Conservation (phyloP, 2,329 filamentous ascomycete species). For the Fusarium ramigenum region DNA sequence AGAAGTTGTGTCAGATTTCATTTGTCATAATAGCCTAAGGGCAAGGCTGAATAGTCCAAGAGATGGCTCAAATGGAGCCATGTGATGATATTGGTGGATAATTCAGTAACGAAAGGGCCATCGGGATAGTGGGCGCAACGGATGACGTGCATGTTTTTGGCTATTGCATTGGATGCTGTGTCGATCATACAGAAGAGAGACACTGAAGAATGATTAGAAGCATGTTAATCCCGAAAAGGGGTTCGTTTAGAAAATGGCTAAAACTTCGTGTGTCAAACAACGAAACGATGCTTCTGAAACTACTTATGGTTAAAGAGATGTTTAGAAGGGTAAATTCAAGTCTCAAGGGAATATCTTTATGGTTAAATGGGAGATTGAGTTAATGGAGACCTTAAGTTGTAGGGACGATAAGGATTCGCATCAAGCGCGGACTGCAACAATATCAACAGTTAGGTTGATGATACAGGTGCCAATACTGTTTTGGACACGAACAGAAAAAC, state of each 20-base stretch:
- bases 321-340: neutral
- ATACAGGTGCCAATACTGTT: neutral
- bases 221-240: constrained; percentile 12
- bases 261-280: neutral
- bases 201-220: constrained; percentile 1
- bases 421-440: neutral
- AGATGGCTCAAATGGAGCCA: neutral
- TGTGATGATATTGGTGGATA: neutral
- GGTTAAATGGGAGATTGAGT: neutral
- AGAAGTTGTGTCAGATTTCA: neutral
- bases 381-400: neutral
- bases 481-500: neutral
- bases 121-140: constrained; percentile 3
- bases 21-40: neutral
- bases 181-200: no score
- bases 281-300: neutral
- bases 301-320: neutral
- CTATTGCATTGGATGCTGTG: neutral
- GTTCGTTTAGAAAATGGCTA: constrained; percentile 1
- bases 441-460: neutral
- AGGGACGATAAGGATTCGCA: neutral
- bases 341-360: neutral
- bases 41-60: neutral
- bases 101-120: neutral
- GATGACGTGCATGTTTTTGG: neutral